phyloP scores from a whole-genome alignment of 1,284 basidiomycete species.

The Fomes fomentarius region DNA sequence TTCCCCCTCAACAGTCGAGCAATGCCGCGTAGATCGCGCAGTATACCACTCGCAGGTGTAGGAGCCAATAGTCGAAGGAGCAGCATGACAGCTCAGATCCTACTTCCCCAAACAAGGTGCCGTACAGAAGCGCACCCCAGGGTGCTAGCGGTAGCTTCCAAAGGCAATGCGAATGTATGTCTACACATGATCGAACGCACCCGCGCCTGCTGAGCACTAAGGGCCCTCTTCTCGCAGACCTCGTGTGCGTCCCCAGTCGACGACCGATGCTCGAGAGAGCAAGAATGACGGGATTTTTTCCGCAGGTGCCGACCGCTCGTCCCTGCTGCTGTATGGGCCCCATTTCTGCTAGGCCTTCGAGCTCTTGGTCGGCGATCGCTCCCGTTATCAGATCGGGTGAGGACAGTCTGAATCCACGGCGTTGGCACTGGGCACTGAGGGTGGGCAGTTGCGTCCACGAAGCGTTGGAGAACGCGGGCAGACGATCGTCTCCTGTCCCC shows the following conservation, averaged over 20 bases:
- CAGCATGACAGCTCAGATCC: not conserved
- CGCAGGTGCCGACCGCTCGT: conserved; percentile 6
- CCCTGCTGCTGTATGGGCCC: not conserved
- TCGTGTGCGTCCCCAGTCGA: not conserved
- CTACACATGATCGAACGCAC: not conserved
- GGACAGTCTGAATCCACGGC: not conserved
- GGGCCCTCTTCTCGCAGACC: conserved; percentile 6
- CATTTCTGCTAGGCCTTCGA: too few species aligned
- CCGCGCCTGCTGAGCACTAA: not conserved
- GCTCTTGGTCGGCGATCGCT: not conserved
- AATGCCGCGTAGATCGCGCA: too few species aligned
- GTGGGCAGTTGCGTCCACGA: not conserved
- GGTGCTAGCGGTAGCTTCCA: not conserved
- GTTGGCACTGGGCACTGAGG: not conserved
- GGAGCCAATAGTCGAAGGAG: not conserved
- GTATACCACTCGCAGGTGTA: too few species aligned
- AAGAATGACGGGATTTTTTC: not conserved
- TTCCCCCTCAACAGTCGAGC: too few species aligned
- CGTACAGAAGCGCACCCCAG: not conserved
- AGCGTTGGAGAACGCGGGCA: not conserved
- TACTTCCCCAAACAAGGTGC: not conserved
- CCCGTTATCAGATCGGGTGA: not conserved
- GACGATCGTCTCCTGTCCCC: conserved; percentile 20
- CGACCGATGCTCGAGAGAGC: not conserved
- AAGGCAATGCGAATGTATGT: conserved; percentile 5